These are phyloP conservation scores for Lagenaria siceraria DNA, from an alignment of 306 rosid species.

Conservation along the genomic window DNA sequence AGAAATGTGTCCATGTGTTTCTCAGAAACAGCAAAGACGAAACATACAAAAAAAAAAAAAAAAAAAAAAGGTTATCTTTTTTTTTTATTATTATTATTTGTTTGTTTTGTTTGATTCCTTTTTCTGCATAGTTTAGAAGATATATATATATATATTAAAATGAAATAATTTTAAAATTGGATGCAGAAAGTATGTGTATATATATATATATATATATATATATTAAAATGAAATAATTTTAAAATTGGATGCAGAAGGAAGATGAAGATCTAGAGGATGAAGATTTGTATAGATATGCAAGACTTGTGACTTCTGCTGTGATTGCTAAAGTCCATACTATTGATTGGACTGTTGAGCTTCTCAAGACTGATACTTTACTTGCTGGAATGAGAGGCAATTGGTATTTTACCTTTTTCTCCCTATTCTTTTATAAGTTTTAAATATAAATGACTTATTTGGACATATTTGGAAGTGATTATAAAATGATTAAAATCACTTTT, in stretches of 20 bases:
- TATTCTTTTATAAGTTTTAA: no score
- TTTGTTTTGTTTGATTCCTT: neutral
- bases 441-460: no score
- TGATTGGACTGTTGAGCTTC: constrained; percentile 74
- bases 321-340: constrained; percentile 73
- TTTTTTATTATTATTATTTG: no score
- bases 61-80: no score
- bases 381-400: constrained; percentile 61
- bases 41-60: no score
- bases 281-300: constrained; percentile 44
- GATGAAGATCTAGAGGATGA: constrained; percentile 47
- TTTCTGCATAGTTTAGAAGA: no score
- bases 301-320: constrained; percentile 64
- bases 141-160: neutral
- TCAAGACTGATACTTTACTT: constrained; percentile 46
- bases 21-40: no score
- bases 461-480: no score
- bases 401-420: constrained; percentile 3
- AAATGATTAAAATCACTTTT: no score
- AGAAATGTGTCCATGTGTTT: no score
- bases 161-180: neutral
- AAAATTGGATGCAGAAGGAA: constrained; percentile 18
- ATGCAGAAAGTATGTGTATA: no score
- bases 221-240: neutral
- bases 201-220: no score